Percentiles rank a stretch among this genome's conserved stretches.
phyloP scores from a whole-genome alignment of 140 eudicot genomes.

The Artemisia princeps region DNA sequence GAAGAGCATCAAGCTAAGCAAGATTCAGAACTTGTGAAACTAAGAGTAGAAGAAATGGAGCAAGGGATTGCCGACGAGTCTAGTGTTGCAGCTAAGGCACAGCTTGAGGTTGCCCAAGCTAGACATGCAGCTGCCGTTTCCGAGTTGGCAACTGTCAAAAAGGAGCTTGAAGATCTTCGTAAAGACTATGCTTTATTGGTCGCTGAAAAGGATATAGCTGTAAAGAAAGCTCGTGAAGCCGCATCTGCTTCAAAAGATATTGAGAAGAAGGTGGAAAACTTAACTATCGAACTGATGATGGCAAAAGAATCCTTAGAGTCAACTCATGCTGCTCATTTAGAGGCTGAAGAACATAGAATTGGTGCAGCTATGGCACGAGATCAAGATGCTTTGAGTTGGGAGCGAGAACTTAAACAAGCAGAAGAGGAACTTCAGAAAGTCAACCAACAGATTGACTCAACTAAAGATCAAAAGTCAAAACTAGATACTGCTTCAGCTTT shows the following conservation, averaged over 20 bases:
- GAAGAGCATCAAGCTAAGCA: constrained; percentile 91
- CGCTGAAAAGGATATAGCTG: constrained; percentile 52
- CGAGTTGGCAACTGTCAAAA: constrained; percentile 47
- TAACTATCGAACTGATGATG: constrained; percentile 62
- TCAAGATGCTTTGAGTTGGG: constrained; percentile 64
- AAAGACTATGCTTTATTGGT: constrained; percentile 48
- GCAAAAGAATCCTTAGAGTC: constrained; percentile 69
- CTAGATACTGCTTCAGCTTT: constrained; percentile 53
- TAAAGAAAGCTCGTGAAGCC: constrained; percentile 53
- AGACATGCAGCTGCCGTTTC: constrained; percentile 59
- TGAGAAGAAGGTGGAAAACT: constrained; percentile 69
- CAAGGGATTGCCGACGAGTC: constrained; percentile 80
- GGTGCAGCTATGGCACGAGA: constrained; percentile 73
- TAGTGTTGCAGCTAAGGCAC: constrained; percentile 79
- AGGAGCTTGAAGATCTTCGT: constrained; percentile 47
- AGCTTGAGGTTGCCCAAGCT: constrained; percentile 74
- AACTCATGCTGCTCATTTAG: constrained; percentile 81
- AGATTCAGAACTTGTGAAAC: constrained; percentile 76
- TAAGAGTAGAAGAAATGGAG: constrained; percentile 78
- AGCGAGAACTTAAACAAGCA: constrained; percentile 61
- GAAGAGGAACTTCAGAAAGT: constrained; percentile 58
- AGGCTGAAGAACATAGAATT: constrained; percentile 77
- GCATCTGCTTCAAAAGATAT: constrained; percentile 58
- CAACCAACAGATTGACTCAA: constrained; percentile 34
- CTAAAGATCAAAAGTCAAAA: constrained; percentile 49